These are phyloP conservation scores for Psilocybe azurescens DNA, from an alignment of 768 basidiomycete genomes.

Conservation along the genomic window DNA sequence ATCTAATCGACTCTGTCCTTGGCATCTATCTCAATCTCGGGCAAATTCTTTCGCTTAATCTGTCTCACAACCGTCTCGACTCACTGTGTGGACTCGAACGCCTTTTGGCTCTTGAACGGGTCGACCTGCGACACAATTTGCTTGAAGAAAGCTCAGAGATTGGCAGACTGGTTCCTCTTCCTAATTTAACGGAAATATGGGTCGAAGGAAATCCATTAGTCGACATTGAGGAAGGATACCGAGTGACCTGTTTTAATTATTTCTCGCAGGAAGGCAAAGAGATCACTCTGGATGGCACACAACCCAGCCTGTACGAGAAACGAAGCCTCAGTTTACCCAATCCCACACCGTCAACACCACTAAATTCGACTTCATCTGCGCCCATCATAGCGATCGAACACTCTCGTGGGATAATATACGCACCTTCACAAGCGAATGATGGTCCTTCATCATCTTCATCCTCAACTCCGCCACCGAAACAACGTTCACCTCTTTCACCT, in stretches of 20 bases:
- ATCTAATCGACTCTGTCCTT: constrained; percentile 96
- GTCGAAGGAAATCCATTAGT: constrained; percentile 84
- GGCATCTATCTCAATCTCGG: constrained; percentile 86
- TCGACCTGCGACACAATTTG: constrained; percentile 83
- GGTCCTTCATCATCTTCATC: constrained; percentile 11
- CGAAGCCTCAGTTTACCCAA: constrained; percentile 58
- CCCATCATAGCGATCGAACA: constrained; percentile 58
- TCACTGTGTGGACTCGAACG: constrained; percentile 96
- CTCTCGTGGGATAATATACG: constrained; percentile 21
- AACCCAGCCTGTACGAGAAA: constrained; percentile 75
- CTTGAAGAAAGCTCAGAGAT: constrained; percentile 87
- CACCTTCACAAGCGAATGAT: neutral
- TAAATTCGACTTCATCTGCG: constrained; percentile 50
- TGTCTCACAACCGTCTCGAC: constrained; percentile 87
- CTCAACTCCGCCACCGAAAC: neutral
- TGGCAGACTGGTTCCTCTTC: constrained; percentile 79
- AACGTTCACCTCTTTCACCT: neutral
- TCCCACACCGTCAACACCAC: constrained; percentile 56
- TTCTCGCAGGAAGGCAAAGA: constrained; percentile 87
- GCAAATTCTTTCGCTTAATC: constrained; percentile 76
- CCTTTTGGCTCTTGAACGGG: constrained; percentile 79
- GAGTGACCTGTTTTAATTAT: constrained; percentile 79
- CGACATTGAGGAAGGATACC: constrained; percentile 74
- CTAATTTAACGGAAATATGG: constrained; percentile 82
- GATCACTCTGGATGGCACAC: constrained; percentile 76